These are phyloP conservation scores for Ceratonia siliqua DNA, from an alignment of 306 rosid species.

Conservation along the genomic window DNA sequence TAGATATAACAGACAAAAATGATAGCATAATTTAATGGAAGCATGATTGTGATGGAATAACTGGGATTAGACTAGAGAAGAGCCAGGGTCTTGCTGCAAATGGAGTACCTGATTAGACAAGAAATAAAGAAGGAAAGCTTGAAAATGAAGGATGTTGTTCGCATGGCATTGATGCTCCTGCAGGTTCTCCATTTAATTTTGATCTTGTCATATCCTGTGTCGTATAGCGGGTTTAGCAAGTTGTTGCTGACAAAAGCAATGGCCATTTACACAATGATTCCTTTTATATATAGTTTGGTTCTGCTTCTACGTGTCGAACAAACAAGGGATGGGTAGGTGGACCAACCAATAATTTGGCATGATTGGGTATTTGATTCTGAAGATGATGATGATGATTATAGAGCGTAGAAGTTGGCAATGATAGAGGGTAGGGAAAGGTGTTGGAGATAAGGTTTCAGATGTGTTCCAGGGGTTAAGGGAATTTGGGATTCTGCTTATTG, in stretches of 20 bases:
- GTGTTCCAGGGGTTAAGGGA: conserved; percentile 60
- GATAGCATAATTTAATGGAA: conserved; percentile 24
- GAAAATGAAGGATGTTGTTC: conserved; percentile 27
- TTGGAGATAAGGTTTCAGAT: conserved; percentile 80
- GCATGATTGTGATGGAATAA: conserved; percentile 44
- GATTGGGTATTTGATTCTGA: conserved; percentile 65
- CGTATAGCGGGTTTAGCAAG: conserved; percentile 24
- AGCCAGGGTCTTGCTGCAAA: conserved; percentile 24
- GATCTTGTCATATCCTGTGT: conserved; percentile 15
- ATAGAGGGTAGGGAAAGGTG: conserved; percentile 36
- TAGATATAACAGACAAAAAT: conserved; percentile 29
- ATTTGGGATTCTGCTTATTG: conserved; percentile 51
- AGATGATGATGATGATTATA: conserved; percentile 40
- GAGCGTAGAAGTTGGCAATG: conserved; percentile 52
- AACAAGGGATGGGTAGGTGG: conserved; percentile 26
- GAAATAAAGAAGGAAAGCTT: conserved; percentile 27
- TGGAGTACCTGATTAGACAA: conserved; percentile 34
- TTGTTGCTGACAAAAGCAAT: conserved; percentile 29
- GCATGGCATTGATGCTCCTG: conserved; percentile 39
- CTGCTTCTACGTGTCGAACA: not conserved
- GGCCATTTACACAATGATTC: conserved; percentile 25
- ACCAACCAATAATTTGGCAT: conserved; percentile 65
- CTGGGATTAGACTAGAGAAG: conserved; percentile 36
- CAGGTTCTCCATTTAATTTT: conserved; percentile 35
- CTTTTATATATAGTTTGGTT: not conserved